Evolutionary conservation across 2,329 filamentous ascomycete genomes (phyloP), one percentile per base, ranked within the genome.

Genomic region (Venturia effusa): DNA sequence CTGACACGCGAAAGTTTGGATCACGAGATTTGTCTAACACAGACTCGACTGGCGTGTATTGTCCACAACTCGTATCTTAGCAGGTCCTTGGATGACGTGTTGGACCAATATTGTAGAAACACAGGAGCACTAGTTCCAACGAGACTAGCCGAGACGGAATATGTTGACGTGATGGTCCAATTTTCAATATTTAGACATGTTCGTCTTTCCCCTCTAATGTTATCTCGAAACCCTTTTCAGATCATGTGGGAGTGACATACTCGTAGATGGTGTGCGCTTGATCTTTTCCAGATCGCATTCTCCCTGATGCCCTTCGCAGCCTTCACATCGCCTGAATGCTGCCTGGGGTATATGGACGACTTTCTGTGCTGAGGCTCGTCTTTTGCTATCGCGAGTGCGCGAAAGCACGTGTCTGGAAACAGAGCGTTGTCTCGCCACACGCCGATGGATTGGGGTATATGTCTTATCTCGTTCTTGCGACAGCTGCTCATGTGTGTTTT

Each of bases 401-500:
- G 6, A 4, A n/a, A 57, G 30, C 30, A 34, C 34, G 27, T 5
- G 11, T 19, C 15, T 17, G 34, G 30, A 27, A 57, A 13, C 30
- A 27, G 22, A 27, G 24, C 30, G 22, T 34, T 57, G 27, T 17
- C 15, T 30, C 11, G 13, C 30, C 27, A 34, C 15, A 27, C 10
- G 30, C 51, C 51, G n/a, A 34, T n/a, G 5, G 19, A 19, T 24
- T 10, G 27, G 15, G 27, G 51, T 34, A n/a, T 34, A 55, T n/a
- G 51, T 17, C 6, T 57, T 32, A 3, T 57, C 51, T 57, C 30
- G 5, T 24, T 13, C 10, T 3, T 15, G 45, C 10, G 10, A 3
- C 13, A 34, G 3, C 22, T 61, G 17, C 27, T 64, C 62, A 84
- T 71, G 76, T 74, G 73, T 97, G 92, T 76, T 94, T 97, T 70